phyloP scores from a whole-genome alignment of 495 filamentous ascomycete species.

The Penicillium odoratum region DNA sequence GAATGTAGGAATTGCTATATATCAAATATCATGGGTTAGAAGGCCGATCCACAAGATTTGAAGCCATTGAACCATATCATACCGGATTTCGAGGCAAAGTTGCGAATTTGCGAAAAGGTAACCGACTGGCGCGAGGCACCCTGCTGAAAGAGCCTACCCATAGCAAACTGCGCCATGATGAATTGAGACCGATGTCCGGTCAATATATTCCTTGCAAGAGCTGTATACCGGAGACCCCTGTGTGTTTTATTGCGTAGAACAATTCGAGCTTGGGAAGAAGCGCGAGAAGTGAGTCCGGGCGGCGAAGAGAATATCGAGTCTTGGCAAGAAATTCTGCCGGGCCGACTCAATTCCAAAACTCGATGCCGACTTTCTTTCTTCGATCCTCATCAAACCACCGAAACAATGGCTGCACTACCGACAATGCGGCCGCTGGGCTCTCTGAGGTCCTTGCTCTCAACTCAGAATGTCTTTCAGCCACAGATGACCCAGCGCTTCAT shows the following conservation, averaged over 20 bases:
- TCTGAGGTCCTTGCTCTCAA: constrained; percentile 54
- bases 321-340: constrained; percentile 48
- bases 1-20: constrained; percentile 50
- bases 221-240: neutral
- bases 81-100: constrained; percentile 34
- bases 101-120: constrained; percentile 35
- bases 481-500: constrained; percentile 40
- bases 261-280: constrained; percentile 10
- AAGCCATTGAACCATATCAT: constrained; percentile 6
- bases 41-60: neutral
- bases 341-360: constrained; percentile 32
- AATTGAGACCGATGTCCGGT: neutral
- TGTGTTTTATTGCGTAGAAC: neutral
- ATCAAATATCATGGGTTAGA: neutral
- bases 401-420: constrained; percentile 58
- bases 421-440: constrained; percentile 66
- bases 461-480: constrained; percentile 48
- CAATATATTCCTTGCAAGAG: neutral
- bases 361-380: constrained; percentile 30
- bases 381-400: constrained; percentile 18
- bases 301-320: constrained; percentile 26
- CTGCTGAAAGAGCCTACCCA: constrained; percentile 40
- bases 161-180: constrained; percentile 42
- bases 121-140: constrained; percentile 35
- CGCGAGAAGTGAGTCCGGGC: constrained; percentile 9